Evolutionary conservation across 2,329 filamentous ascomycete genomes (phyloP), one percentile per base, ranked within the genome.

Genomic region (Cercospora berteroae): DNA sequence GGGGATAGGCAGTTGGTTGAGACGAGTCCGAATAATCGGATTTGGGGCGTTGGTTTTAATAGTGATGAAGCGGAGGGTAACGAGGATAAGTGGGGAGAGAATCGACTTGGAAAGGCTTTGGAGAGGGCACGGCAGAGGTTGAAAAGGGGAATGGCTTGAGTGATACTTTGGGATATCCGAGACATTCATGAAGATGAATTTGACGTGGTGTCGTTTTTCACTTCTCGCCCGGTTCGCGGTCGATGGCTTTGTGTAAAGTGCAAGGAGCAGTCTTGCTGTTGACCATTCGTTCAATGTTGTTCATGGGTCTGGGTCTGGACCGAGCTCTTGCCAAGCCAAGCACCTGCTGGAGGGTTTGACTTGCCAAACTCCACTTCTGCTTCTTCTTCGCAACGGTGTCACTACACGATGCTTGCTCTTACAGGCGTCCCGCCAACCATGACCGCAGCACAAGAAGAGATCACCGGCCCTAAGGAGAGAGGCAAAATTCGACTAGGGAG

Each of bases 41-140:
- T 78, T 33, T 79, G 77, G 77, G 77, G 77, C 1, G 72, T 79
- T 29, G 77, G 77, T 0, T 79, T 76, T 68, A 73, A 74, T 48
- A 71, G 70, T 36, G 74, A 75, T 31, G 73, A 76, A 48, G 78
- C 77, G 4, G 70, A 72, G 27, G 70, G 64, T 7, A 74, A 67
- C 39, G 72, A 76, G 60, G 60, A 68, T 16, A 69, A 73, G 58
- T 79, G 77, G 78, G 78, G 77, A 20, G 55, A 74, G 65, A 79
- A 80, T 67, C 63, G 73, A 56, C 63, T 79, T 42, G 77, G 77
- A 6, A 75, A 77, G 62, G 75, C 73, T 29, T 67, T 79, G 67
- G 77, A 78, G 77, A 73, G 73, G 65, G 77, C 76, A 31, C 74
- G 77, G 60, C 73, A 74, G 50, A 72, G 68, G 66, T 57, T 63